Base-by-base conservation (phyloP, 2,329 filamentous ascomycete genomes). In the Phyllosticta capitalensis region DNA sequence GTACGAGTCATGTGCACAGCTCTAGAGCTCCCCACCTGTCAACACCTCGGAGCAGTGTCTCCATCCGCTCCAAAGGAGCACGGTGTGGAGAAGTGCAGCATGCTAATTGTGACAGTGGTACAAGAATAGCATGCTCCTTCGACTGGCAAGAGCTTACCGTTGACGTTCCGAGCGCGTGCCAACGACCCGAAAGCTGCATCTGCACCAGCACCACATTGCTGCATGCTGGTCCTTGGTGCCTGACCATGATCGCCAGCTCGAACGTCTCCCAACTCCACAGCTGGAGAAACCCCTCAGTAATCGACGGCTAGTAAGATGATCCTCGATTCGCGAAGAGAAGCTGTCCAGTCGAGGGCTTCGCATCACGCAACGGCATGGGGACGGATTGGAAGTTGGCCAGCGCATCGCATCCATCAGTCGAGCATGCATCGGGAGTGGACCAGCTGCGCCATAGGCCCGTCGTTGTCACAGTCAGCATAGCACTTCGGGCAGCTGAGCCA, bases 291-390 rank as follows among this genome's bases (percentile, higher is more conserved):
- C 12, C 49, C 51, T 53, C 56, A 48, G 56, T 52, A 45, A 58
- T 54, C 56, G 56, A 51, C 51, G 50, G 14, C 38, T 45, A 45
- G 38, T n/a, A 45, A n/a, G n/a, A 45, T 54, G 56, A 58, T 58
- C 21, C 56, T 58, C 56, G 56, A 58, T 58, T 58, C 56, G 56
- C 56, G 56, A 48, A 45, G 21, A 38, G 7, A 50, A 28, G 26
- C 30, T 21, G 14, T 26, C 33, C 50, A 54, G 51, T 49, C 56
- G 52, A 30, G 56, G 51, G 49, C 56, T 59, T 38, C 19, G 22
- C 21, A 54, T 54, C 51, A 59, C 54, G 56, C 51, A 59, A 48
- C 48, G 54, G 14, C 38, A 19, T 19, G 14, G 38, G 38, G 38
- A n/a, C 14, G 38, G 38, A n/a, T 45, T 45, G 38, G 14, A n/a